These are phyloP conservation scores for Mycena floridula DNA, from an alignment of 768 basidiomycete species.

Conservation along the genomic window DNA sequence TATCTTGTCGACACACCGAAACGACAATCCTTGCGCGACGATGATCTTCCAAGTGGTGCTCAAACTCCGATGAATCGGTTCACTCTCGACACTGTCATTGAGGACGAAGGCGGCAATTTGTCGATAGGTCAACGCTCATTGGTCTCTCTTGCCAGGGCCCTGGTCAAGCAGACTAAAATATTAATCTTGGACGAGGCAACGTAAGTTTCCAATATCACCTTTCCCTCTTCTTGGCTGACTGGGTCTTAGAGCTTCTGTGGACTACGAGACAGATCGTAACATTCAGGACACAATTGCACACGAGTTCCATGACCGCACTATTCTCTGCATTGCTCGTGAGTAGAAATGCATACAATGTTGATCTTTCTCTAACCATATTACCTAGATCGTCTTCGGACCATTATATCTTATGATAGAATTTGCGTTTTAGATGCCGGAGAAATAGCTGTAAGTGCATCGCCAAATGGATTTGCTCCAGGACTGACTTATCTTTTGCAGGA, in stretches of 20 bases:
- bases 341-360: slow-evolving; percentile 5
- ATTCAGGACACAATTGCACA: slow-evolving; percentile 87
- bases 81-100: slow-evolving; percentile 76
- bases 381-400: slow-evolving; percentile 74
- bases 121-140: slow-evolving; percentile 80
- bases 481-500: slow-evolving; percentile 35
- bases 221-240: not conserved
- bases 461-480: not conserved
- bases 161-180: slow-evolving; percentile 81
- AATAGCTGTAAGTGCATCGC: slow-evolving; percentile 48
- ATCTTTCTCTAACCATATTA: not conserved
- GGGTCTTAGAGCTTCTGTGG: slow-evolving; percentile 66
- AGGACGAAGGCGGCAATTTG: slow-evolving; percentile 82
- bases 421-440: slow-evolving; percentile 80
- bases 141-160: slow-evolving; percentile 81
- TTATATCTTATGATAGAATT: slow-evolving; percentile 84
- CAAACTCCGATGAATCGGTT: slow-evolving; percentile 56
- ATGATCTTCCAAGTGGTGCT: slow-evolving; percentile 31
- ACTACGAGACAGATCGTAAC: slow-evolving; percentile 84
- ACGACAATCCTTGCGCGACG: slow-evolving; percentile 21
- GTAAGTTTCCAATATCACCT: slow-evolving; percentile 26
- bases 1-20: slow-evolving; percentile 63
- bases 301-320: slow-evolving; percentile 79
- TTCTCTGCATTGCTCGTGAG: slow-evolving; percentile 84
- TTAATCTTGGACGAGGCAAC: slow-evolving; percentile 91